Conservation (phyloP, 495 filamentous ascomycete genomes). For the Podospora pseudocomata region DNA sequence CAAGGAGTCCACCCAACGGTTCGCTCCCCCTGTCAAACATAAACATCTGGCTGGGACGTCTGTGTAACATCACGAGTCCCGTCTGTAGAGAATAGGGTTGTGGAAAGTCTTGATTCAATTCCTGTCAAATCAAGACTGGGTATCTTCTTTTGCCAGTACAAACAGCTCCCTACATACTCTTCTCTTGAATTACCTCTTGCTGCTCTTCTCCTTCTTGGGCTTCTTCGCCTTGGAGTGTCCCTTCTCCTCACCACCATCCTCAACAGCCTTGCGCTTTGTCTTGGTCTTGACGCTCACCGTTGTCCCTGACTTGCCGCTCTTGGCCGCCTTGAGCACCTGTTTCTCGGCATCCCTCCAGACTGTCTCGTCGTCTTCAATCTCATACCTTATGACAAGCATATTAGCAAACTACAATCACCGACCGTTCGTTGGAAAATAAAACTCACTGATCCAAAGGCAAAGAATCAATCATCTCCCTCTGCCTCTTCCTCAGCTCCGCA, state of each 20-base stretch:
- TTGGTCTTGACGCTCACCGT: constrained; percentile 85
- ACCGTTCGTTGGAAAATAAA: too few relatives aligned
- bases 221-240: constrained; percentile 55
- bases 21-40: background rate
- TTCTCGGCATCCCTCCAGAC: constrained; percentile 84
- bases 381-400: constrained; percentile 56
- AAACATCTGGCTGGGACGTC: background rate
- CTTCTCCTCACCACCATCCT: constrained; percentile 53
- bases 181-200: constrained; percentile 11
- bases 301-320: constrained; percentile 56
- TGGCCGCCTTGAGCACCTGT: constrained; percentile 57
- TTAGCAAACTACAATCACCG: background rate
- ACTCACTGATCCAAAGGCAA: constrained; percentile 83
- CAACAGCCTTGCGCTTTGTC: constrained; percentile 74
- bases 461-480: constrained; percentile 81
- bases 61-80: background rate
- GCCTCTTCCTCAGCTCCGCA: constrained; percentile 63
- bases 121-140: constrained; percentile 4
- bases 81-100: too few relatives aligned
- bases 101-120: background rate
- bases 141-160: constrained; percentile 8
- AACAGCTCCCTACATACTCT: background rate
- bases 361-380: constrained; percentile 65
- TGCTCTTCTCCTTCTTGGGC: constrained; percentile 45
- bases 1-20: background rate